Evolutionary conservation across 176 grass and related monocot species (phyloP).

Genomic region (Poa annua): DNA sequence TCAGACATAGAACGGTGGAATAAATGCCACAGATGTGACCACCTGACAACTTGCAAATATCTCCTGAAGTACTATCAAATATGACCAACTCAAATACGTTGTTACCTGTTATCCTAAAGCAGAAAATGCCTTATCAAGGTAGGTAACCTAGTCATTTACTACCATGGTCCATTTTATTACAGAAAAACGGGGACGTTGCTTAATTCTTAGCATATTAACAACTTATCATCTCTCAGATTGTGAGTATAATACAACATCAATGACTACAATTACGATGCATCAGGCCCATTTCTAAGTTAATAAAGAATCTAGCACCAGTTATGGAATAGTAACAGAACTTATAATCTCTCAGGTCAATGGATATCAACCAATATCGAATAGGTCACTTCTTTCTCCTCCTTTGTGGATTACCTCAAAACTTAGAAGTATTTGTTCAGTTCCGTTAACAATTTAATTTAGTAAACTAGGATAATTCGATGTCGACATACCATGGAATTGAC

Average conservation of each 20-base stretch:
- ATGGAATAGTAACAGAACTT: neutral
- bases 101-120: neutral
- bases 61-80: neutral
- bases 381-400: neutral
- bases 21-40: neutral
- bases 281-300: neutral
- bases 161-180: neutral
- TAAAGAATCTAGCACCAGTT: neutral
- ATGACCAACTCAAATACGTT: neutral
- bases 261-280: neutral
- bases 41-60: constrained; percentile 10
- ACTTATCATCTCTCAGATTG: neutral
- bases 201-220: neutral
- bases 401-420: neutral
- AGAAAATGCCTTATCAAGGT: constrained; percentile 12
- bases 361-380: constrained; percentile 4
- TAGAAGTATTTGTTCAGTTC: neutral
- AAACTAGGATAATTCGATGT: neutral
- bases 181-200: neutral
- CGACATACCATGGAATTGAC: constrained; percentile 16
- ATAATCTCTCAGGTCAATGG: neutral
- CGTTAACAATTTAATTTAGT: neutral
- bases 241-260: neutral
- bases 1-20: neutral
- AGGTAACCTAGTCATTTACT: neutral